Evolutionary conservation across 1,284 basidiomycete genomes (phyloP).

Genomic region (Pascua sp.): DNA sequence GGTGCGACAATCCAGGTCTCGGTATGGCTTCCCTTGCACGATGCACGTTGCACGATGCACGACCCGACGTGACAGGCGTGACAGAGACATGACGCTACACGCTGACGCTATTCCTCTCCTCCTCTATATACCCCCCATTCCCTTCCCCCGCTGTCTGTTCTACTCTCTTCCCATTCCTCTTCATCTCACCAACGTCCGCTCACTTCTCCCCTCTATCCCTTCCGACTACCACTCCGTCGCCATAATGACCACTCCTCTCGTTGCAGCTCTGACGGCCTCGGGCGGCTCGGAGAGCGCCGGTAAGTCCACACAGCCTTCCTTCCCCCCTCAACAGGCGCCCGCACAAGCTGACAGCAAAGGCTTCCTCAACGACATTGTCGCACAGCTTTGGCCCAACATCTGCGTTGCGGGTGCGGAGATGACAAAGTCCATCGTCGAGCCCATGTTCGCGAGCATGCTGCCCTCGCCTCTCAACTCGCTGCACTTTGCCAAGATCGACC

Average conservation of each 20-base stretch:
- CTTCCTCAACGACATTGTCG: constrained; percentile 17
- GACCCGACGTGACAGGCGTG: too few relatives aligned
- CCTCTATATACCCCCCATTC: too few relatives aligned
- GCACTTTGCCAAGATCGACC: constrained; percentile 15
- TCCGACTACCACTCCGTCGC: neutral
- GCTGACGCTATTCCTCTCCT: too few relatives aligned
- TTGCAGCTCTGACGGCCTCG: constrained; percentile 10
- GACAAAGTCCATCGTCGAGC: constrained; percentile 16
- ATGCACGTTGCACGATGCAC: too few relatives aligned
- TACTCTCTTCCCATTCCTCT: too few relatives aligned
- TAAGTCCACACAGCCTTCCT: neutral
- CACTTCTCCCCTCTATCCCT: neutral
- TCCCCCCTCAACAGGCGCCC: too few relatives aligned
- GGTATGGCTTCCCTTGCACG: too few relatives aligned
- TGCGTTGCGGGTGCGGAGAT: constrained; percentile 10
- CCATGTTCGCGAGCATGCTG: constrained; percentile 16
- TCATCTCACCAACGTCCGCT: too few relatives aligned
- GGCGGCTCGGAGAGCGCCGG: constrained; percentile 15
- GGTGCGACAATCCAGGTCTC: too few relatives aligned
- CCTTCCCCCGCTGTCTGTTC: too few relatives aligned
- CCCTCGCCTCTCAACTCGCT: constrained; percentile 13
- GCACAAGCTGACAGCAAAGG: constrained; percentile 1
- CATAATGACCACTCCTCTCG: neutral
- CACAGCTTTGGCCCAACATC: constrained; percentile 18
- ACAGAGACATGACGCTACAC: too few relatives aligned